Conservation (phyloP, 2,329 filamentous ascomycete species). For the Nemania sp. region DNA sequence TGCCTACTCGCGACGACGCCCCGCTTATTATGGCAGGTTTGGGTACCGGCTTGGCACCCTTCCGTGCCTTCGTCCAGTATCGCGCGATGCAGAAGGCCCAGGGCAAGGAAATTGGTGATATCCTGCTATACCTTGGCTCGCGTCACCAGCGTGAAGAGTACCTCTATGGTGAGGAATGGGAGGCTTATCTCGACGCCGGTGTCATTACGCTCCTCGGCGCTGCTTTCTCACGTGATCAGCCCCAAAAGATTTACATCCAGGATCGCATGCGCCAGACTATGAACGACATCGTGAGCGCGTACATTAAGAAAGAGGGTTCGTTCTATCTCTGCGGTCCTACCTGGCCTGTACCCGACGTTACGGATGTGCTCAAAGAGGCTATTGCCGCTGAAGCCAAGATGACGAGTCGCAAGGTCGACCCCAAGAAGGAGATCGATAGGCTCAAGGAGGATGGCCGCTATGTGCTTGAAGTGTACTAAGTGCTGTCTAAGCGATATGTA, state of each 20-base stretch:
- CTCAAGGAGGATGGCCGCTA: conserved; percentile 95
- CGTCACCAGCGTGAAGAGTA: conserved; percentile 99
- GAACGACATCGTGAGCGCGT: conserved; percentile 83
- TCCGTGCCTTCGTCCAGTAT: conserved; percentile 98
- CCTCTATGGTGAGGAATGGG: conserved; percentile 98
- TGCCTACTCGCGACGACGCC: conserved; percentile 86
- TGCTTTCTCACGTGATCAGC: conserved; percentile 96
- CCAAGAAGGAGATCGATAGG: conserved; percentile 92
- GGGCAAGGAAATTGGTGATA: conserved; percentile 92
- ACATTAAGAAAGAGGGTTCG: conserved; percentile 86
- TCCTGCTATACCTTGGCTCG: conserved; percentile 95
- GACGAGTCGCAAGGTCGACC: conserved; percentile 82
- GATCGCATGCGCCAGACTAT: conserved; percentile 95
- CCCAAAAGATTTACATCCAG: conserved; percentile 99
- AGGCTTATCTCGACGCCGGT: conserved; percentile 94
- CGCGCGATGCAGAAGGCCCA: conserved; percentile 98
- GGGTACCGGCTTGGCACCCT: conserved; percentile 97
- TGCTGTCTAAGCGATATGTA: conserved; percentile 20
- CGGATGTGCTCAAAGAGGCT: conserved; percentile 91
- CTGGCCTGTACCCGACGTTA: conserved; percentile 98
- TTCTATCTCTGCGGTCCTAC: conserved; percentile 99
- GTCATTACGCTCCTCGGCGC: conserved; percentile 94
- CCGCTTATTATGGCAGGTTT: conserved; percentile 99
- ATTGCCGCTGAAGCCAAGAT: conserved; percentile 79
- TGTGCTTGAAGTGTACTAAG: conserved; percentile 94